Evolutionary conservation across 345 rosid species (phyloP).

Genomic region (Camelina neglecta): DNA sequence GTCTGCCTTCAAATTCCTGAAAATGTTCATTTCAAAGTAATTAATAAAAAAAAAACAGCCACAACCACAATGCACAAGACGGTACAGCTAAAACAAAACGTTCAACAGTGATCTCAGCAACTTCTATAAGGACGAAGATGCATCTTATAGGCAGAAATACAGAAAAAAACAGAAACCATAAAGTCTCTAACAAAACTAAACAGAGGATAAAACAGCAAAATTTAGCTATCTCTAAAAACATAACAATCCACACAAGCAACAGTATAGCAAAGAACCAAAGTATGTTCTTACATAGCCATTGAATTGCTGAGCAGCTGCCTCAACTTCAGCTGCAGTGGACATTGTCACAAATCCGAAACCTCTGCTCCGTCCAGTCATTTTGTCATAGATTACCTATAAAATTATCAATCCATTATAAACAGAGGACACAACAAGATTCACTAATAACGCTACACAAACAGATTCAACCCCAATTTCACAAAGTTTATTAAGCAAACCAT

Average conservation of each 20-base stretch:
- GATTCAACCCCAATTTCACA: slow-evolving; percentile 8
- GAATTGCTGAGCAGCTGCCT: slow-evolving; percentile 82
- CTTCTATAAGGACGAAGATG: slow-evolving; percentile 6
- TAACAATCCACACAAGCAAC: slow-evolving; percentile 18
- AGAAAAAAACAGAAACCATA: not conserved
- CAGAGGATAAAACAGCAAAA: not conserved
- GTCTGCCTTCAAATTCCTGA: slow-evolving; percentile 90
- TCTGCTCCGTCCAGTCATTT: slow-evolving; percentile 91
- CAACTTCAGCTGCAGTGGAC: slow-evolving; percentile 77
- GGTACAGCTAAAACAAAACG: not conserved
- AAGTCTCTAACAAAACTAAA: slow-evolving; percentile 21
- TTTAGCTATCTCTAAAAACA: not conserved
- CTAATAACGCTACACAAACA: not conserved
- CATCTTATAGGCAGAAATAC: not conserved
- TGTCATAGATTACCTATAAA: slow-evolving; percentile 91
- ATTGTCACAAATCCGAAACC: slow-evolving; percentile 98
- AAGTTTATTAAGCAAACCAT: not conserved
- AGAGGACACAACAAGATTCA: not conserved
- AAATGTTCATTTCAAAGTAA: slow-evolving; percentile 20
- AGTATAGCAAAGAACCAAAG: too few relatives aligned
- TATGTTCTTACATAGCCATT: slow-evolving; percentile 76
- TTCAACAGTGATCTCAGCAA: not conserved
- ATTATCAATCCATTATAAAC: not conserved
- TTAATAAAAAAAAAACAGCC: slow-evolving; percentile 5
- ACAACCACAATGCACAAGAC: slow-evolving; percentile 7